phyloP scores from a whole-genome alignment of 106 monocot genomes.

The Allium sativum region DNA sequence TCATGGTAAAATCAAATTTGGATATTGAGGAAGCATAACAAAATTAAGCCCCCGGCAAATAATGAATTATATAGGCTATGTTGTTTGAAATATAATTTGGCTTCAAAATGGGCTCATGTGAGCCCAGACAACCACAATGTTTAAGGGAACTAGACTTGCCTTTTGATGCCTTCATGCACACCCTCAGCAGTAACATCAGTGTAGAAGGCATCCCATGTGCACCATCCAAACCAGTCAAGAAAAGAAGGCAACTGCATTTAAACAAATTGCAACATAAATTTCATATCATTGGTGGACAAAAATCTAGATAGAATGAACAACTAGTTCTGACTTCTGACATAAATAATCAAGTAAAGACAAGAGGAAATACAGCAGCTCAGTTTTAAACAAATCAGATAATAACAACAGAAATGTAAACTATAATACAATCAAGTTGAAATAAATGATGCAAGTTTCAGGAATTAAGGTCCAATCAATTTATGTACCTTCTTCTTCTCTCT shows the following conservation, averaged over 20 bases:
- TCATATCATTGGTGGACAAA: not conserved
- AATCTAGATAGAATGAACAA: not conserved
- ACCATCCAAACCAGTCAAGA: constrained; percentile 86
- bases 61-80: not conserved
- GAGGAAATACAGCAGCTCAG: too few species aligned
- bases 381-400: not conserved
- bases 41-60: too few species aligned
- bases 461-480: not conserved
- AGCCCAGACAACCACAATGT: too few species aligned
- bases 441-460: not conserved
- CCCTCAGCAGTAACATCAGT: constrained; percentile 85
- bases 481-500: constrained; percentile 69
- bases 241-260: constrained; percentile 41
- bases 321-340: not conserved
- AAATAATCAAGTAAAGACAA: too few species aligned
- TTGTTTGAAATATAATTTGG: not conserved
- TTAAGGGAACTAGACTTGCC: constrained; percentile 8
- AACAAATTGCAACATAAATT: not conserved
- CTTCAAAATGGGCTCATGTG: not conserved
- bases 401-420: not conserved
- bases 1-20: too few species aligned
- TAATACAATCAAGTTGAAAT: not conserved
- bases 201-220: constrained; percentile 92
- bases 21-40: too few species aligned
- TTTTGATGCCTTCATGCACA: constrained; percentile 49